Evolutionary conservation across 148 eudicot genomes (phyloP).

Genomic region (Nepenthes mirabilis): DNA sequence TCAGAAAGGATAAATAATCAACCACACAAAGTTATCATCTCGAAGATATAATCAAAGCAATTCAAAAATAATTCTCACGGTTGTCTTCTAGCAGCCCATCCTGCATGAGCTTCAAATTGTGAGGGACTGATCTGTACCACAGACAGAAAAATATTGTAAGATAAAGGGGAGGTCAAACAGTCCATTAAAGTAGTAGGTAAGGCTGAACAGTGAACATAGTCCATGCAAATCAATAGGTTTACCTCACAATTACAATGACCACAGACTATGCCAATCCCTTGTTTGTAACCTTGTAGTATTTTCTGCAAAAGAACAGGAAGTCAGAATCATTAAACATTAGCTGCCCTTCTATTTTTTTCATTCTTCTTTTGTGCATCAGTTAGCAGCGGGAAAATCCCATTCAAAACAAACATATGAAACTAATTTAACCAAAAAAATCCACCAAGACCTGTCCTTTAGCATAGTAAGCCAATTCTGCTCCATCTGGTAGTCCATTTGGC

Average conservation of each 20-base stretch:
- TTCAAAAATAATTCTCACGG: slow-evolving; percentile 47
- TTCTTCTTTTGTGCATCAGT: neutral
- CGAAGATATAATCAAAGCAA: slow-evolving; percentile 1
- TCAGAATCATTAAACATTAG: slow-evolving; percentile 1
- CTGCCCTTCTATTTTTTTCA: neutral
- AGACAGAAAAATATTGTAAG: slow-evolving; percentile 5
- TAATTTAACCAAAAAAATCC: neutral
- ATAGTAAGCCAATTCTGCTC: slow-evolving; percentile 76
- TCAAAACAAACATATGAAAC: neutral
- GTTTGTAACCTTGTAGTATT: slow-evolving; percentile 74
- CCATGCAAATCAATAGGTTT: slow-evolving; percentile 5
- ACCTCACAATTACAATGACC: slow-evolving; percentile 76
- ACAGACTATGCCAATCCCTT: slow-evolving; percentile 83
- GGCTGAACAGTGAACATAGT: neutral
- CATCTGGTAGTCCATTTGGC: slow-evolving; percentile 97
- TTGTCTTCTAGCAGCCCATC: slow-evolving; percentile 94
- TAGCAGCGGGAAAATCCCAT: neutral
- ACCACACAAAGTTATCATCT: neutral
- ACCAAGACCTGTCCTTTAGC: slow-evolving; percentile 71
- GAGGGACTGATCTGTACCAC: slow-evolving; percentile 82
- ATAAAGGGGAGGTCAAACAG: slow-evolving; percentile 1
- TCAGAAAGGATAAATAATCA: neutral
- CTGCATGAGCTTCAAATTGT: slow-evolving; percentile 95
- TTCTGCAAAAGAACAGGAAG: slow-evolving; percentile 26
- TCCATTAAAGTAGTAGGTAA: neutral